A percentile compares a stretch with the other conserved stretches of the same genome.
Evolutionary conservation across 106 monocot genomes (phyloP).

Genomic region (Dioscorea dumetorum): DNA sequence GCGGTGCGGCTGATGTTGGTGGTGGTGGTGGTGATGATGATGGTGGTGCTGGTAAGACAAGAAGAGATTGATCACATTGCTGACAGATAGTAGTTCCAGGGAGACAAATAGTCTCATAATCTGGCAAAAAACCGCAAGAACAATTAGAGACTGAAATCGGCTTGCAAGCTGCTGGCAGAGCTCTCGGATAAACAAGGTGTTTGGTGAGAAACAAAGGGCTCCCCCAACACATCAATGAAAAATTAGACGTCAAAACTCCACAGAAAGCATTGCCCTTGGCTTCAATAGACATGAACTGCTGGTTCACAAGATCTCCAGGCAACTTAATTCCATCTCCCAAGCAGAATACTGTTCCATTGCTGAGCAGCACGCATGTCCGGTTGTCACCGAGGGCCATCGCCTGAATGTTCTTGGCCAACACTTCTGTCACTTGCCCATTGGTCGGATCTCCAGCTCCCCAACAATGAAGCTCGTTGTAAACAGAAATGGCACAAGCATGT

Average conservation of each 20-base stretch:
- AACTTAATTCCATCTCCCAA: constrained; percentile 29
- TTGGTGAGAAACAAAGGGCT: constrained; percentile 12
- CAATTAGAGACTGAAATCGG: constrained; percentile 8
- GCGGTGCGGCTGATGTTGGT: no score
- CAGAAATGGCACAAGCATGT: constrained; percentile 57
- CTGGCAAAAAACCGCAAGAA: constrained; percentile 28
- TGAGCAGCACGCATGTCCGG: constrained; percentile 41
- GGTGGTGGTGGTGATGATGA: no score
- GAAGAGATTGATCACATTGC: constrained; percentile 2
- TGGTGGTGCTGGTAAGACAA: no score
- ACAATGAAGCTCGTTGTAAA: constrained; percentile 18
- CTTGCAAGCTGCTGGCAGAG: constrained; percentile 55
- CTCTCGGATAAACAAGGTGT: constrained; percentile 24
- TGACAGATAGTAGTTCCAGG: constrained; percentile 23
- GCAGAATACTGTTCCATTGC: constrained; percentile 35
- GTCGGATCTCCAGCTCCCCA: constrained; percentile 54
- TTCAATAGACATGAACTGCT: constrained; percentile 45
- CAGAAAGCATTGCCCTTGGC: constrained; percentile 59
- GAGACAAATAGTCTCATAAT: constrained; percentile 33
- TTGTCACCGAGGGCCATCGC: constrained; percentile 45
- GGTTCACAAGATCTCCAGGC: constrained; percentile 8
- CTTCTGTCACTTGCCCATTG: background rate
- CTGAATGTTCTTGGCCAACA: background rate
- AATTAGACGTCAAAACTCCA: constrained; percentile 41
- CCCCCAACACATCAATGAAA: constrained; percentile 74